Conservation (phyloP, 1,284 basidiomycete genomes). For the Microstroma glucosiphilum region DNA sequence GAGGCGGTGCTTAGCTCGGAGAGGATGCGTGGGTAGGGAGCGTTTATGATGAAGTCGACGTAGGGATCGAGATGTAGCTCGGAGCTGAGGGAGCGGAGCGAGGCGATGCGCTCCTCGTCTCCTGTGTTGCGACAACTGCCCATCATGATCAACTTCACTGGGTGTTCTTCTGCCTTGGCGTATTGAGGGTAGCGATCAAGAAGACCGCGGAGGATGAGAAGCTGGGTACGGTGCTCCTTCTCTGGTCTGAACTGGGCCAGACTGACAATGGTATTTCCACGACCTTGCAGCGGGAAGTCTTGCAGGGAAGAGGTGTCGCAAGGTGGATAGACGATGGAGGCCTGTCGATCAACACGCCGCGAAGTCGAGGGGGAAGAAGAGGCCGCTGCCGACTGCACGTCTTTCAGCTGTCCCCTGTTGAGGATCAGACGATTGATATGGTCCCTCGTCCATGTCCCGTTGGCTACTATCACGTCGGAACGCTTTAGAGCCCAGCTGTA, state of each 20-base stretch:
- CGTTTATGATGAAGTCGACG: constrained; percentile 77
- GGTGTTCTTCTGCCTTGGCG: not conserved
- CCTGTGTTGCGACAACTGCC: constrained; percentile 74
- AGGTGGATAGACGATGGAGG: constrained; percentile 73
- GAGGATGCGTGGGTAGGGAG: constrained; percentile 67
- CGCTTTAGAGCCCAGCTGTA: constrained; percentile 71
- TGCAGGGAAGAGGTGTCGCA: constrained; percentile 77
- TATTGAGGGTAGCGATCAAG: constrained; percentile 52
- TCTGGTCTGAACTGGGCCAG: constrained; percentile 79
- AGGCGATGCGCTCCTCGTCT: constrained; percentile 67
- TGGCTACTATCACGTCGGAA: constrained; percentile 73
- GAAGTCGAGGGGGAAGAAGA: not conserved
- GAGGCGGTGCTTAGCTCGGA: constrained; percentile 66
- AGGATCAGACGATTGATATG: constrained; percentile 61
- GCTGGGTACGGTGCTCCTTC: constrained; percentile 82
- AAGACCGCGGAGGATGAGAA: constrained; percentile 65
- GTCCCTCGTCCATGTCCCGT: constrained; percentile 87
- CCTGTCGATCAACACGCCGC: not conserved
- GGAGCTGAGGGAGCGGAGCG: constrained; percentile 60
- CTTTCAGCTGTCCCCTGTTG: not conserved
- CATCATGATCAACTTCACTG: constrained; percentile 59
- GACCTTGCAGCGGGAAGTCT: constrained; percentile 59
- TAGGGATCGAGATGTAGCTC: constrained; percentile 67
- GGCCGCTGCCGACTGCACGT: not conserved
- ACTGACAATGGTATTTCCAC: constrained; percentile 22